phyloP scores from a whole-genome alignment of 2,329 filamentous ascomycete species.

The Chaetomium sp. region DNA sequence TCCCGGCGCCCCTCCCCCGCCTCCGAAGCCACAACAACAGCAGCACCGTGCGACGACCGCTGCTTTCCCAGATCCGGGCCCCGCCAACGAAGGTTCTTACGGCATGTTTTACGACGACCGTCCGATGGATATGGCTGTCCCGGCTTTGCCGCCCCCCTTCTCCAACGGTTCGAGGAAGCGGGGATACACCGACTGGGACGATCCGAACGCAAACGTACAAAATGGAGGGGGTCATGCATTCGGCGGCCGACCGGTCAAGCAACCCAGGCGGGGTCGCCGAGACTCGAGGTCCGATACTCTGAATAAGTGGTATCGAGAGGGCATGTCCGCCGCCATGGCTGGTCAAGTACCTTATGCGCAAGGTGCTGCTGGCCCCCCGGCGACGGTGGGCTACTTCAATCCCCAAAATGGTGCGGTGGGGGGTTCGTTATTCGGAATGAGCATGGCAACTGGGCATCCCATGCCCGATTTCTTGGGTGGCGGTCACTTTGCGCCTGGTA shows the following conservation, averaged over 20 bases:
- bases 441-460: conserved; percentile 8
- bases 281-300: conserved; percentile 23
- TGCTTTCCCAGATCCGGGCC: conserved; percentile 12
- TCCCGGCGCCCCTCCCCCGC: conserved; percentile 45
- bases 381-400: conserved; percentile 15
- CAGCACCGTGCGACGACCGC: background rate
- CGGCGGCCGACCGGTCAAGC: conserved; percentile 49
- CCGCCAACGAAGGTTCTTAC: conserved; percentile 11
- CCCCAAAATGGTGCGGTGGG: conserved; percentile 6
- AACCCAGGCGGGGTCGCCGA: conserved; percentile 47
- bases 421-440: conserved; percentile 9
- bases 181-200: conserved; percentile 47
- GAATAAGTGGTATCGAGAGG: background rate
- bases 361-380: conserved; percentile 15
- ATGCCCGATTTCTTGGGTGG: conserved; percentile 9
- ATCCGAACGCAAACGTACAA: conserved; percentile 27
- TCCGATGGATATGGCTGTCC: conserved; percentile 2
- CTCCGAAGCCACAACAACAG: conserved; percentile 15
- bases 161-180: conserved; percentile 43
- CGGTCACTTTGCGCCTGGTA: conserved; percentile 17
- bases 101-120: conserved; percentile 22
- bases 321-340: background rate
- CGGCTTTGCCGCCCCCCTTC: conserved; percentile 3
- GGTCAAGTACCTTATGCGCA: too few relatives aligned
- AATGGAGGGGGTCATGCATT: conserved; percentile 26